phyloP scores from a whole-genome alignment of 352 stramenopile species.

The Globisporangium barbulae region DNA sequence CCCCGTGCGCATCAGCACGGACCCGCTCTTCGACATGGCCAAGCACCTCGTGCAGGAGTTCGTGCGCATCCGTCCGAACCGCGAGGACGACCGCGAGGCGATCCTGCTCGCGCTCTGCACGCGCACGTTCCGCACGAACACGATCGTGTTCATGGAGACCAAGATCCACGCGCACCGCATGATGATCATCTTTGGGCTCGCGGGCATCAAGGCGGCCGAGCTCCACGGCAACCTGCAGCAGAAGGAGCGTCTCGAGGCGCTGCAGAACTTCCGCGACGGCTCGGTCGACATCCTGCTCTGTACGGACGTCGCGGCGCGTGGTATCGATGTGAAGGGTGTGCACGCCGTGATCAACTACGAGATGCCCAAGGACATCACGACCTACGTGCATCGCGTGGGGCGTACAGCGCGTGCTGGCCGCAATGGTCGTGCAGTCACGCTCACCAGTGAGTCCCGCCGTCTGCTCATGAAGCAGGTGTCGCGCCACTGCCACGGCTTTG shows the following conservation, averaged over 20 bases:
- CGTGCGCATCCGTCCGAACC: slow-evolving; percentile 90
- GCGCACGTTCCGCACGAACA: slow-evolving; percentile 93
- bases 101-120: slow-evolving; percentile 95
- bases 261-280: slow-evolving; percentile 95
- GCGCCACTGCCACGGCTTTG: slow-evolving; percentile 84
- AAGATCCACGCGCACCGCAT: slow-evolving; percentile 96
- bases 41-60: slow-evolving; percentile 98
- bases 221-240: slow-evolving; percentile 98
- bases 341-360: slow-evolving; percentile 99
- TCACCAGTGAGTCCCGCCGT: slow-evolving; percentile 88
- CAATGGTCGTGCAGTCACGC: slow-evolving; percentile 86
- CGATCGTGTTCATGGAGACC: slow-evolving; percentile 99
- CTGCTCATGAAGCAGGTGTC: slow-evolving; percentile 94
- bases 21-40: slow-evolving; percentile 94
- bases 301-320: slow-evolving; percentile 98
- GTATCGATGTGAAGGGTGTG: slow-evolving; percentile 97
- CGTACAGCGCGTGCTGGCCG: slow-evolving; percentile 97
- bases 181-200: slow-evolving; percentile 95
- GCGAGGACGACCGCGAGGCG: slow-evolving; percentile 92
- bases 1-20: slow-evolving; percentile 93
- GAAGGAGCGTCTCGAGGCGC: slow-evolving; percentile 93
- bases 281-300: slow-evolving; percentile 96
- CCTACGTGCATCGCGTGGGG: slow-evolving; percentile 99
- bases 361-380: slow-evolving; percentile 97
- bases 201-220: slow-evolving; percentile 96